Base-by-base conservation (phyloP, 2,329 filamentous ascomycete genomes). In the Verticillium zaregamsianum region DNA sequence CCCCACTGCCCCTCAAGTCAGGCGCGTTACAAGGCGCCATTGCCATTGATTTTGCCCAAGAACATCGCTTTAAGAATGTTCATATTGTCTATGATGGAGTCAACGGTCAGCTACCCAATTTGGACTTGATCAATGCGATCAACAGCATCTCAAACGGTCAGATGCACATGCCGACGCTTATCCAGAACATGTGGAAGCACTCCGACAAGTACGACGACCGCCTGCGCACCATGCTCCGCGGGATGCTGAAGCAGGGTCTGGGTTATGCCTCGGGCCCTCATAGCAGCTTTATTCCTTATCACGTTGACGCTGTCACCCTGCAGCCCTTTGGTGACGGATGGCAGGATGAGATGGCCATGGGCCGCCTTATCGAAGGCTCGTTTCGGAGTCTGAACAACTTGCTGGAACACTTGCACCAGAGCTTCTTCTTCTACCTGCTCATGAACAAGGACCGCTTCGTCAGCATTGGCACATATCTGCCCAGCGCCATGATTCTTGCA, bases 371-470 rank as follows among this genome's bases (percentile, higher is more conserved):
- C 5, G 95, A 99, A 77, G 93, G 93, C 69, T 85, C 95, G 3
- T 96, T 96, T 74, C 85, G 95, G 69, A 97, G 92, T 73, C 80
- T 99, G 75, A 99, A 99, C 79, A 99, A 99, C 72, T 79, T 99
- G 62, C 84, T 99, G 35, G 95, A 99, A 77, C 93, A 99, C 73
- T 82, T 99, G 64, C 95, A 99, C 73, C 95, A 99, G 78, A 97
- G 93, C 74, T 99, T 99, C 81, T 99, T 99, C 84, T 98, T 99
- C 78, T 99, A 99, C 74, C 81, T 99, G 59, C 83, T 99, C 55
- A 93, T 98, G 86, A 90, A 96, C 67, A 86, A 89, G 33, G 91
- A 95, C 69, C 88, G 93, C 12, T 99, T 99, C 72, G 95, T 98
- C 68, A 98, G 93, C 76, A 99, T 99, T 66, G 95, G 95, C 17